Evolutionary conservation across 2,329 filamentous ascomycete species (phyloP), one percentile per base, ranked within the genome.

Genomic region (Tetracladium maxilliforme): DNA sequence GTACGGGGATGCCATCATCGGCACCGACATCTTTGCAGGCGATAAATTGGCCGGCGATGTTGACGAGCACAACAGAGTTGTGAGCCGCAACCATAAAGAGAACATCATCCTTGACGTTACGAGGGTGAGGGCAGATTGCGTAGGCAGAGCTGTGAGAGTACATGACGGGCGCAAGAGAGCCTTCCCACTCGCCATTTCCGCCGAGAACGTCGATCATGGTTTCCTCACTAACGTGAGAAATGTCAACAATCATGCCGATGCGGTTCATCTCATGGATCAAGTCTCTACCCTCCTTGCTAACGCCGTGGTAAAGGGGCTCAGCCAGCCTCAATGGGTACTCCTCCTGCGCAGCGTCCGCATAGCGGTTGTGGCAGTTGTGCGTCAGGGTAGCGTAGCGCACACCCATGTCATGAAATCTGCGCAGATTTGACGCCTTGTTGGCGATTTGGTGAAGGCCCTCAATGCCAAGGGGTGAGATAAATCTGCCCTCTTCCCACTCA

Each of bases 391-490:
- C 74, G 42, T 94, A 94, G 24, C 83, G 73, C 5, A 86, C 84
- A 3, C 87, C 87, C 4, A 92, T 60, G 4, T 64, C 57, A 47
- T 90, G 61, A 48, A 76, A 93, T 14, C 70, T 61, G 6, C 87
- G 72, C 7, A 95, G 58, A 27, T 73, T 84, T 20, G 77, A 64
- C 14, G 74, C 58, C 2, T 73, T 80, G 52, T 94, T 93, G 30
- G 83, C 86, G 38, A 95, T 92, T 41, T 93, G 87, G 44, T 95
- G 87, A 6, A 94, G 64, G 4, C 87, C 87, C 52, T 93, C 84
- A 26, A 92, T 70, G 4, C 76, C 81, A 4, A 87, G 54, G 1
- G 81, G 79, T 2, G 79, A 86, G 40, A 90, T 78, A 24, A 92
- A 58, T 38, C 68, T 68, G 34, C 64, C 64, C 14, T 58, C 36